A percentile compares a stretch with the other conserved stretches of the same genome.
Conservation (phyloP, 1,139 yeast species). For the Magnusiomyces suaveolens region DNA sequence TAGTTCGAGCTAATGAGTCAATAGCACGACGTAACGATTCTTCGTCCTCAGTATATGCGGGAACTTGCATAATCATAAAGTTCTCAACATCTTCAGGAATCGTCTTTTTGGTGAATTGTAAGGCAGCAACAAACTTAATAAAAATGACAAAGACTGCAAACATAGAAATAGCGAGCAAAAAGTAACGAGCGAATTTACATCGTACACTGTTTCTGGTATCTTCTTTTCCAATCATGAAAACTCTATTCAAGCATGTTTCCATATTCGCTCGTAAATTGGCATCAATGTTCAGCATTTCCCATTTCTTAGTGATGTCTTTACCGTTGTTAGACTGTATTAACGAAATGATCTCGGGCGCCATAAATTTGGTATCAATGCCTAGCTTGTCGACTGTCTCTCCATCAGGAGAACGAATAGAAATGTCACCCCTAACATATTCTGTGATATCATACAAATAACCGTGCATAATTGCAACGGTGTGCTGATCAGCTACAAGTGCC, state of each 20-base stretch:
- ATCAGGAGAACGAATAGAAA: slow-evolving; percentile 28
- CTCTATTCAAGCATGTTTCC: slow-evolving; percentile 31
- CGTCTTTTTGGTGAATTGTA: slow-evolving; percentile 31
- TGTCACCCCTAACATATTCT: slow-evolving; percentile 32
- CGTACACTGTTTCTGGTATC: slow-evolving; percentile 34
- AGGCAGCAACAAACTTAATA: slow-evolving; percentile 35
- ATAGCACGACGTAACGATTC: slow-evolving; percentile 36
- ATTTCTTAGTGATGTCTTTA: slow-evolving; percentile 30
- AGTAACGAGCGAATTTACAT: slow-evolving; percentile 36
- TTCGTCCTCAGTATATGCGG: slow-evolving; percentile 39
- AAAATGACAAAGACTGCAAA: slow-evolving; percentile 31
- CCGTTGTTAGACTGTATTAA: slow-evolving; percentile 32
- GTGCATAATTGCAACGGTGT: slow-evolving; percentile 29
- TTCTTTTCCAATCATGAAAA: slow-evolving; percentile 35
- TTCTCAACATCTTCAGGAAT: slow-evolving; percentile 34
- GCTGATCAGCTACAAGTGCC: slow-evolving; percentile 22
- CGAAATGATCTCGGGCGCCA: slow-evolving; percentile 26
- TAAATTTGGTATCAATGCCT: slow-evolving; percentile 26
- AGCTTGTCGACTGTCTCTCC: slow-evolving; percentile 23
- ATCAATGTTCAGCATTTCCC: slow-evolving; percentile 23
- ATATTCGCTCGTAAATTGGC: slow-evolving; percentile 23
- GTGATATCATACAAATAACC: slow-evolving; percentile 35
- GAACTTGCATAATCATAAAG: slow-evolving; percentile 37
- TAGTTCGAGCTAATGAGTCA: slow-evolving; percentile 34
- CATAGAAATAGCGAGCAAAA: slow-evolving; percentile 35